Conservation (phyloP, 176 grass and related monocot genomes). For the Puya raimondii region DNA sequence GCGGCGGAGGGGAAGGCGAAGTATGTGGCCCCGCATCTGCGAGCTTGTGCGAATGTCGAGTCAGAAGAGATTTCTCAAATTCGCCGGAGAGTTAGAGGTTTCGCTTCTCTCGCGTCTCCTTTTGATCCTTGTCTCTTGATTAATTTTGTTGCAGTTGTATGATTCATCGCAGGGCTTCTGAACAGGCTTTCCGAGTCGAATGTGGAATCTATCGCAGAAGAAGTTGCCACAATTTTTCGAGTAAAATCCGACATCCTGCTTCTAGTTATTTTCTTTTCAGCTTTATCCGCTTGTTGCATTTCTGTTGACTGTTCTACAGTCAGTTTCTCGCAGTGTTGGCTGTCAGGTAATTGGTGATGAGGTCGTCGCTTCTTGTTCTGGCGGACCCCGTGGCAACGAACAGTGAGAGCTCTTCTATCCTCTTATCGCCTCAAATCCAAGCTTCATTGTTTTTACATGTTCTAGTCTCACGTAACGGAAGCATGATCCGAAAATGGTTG, state of each 20-base stretch:
- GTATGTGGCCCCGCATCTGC: constrained; percentile 62
- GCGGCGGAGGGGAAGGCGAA: constrained; percentile 28
- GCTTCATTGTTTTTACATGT: not conserved
- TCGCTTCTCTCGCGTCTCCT: not conserved
- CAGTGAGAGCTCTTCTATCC: constrained; percentile 39
- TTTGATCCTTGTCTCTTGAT: not conserved
- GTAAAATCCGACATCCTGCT: constrained; percentile 23
- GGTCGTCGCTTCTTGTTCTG: constrained; percentile 62
- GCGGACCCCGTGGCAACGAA: constrained; percentile 75
- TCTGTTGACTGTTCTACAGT: constrained; percentile 35
- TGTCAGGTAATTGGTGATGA: constrained; percentile 66
- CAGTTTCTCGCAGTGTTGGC: constrained; percentile 50
- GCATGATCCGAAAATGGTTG: too few relatives aligned
- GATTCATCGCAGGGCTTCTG: constrained; percentile 55
- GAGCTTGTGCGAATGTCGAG: constrained; percentile 40
- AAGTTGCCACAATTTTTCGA: constrained; percentile 59
- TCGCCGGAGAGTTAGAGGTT: constrained; percentile 64
- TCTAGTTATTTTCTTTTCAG: constrained; percentile 13
- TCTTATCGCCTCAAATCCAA: not conserved
- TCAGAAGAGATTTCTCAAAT: constrained; percentile 60
- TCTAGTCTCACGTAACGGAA: not conserved
- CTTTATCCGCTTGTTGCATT: not conserved
- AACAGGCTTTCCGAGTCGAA: constrained; percentile 76
- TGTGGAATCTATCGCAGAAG: constrained; percentile 78
- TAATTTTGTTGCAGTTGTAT: not conserved